Conservation (phyloP, 768 basidiomycete genomes). For the Crucibulum laeve region DNA sequence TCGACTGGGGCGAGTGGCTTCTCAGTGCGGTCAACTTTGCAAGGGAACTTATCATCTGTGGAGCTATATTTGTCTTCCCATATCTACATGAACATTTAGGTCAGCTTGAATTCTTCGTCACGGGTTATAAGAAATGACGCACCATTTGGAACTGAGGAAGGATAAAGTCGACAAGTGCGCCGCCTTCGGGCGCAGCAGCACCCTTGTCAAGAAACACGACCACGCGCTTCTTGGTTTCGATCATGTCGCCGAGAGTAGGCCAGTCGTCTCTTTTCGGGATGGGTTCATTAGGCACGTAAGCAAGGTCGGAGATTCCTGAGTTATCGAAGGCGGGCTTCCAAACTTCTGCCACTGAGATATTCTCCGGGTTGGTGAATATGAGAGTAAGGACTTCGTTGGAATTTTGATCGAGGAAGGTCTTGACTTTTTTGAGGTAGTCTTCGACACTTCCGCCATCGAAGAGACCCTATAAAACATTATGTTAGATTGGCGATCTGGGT, state of each 20-base stretch:
- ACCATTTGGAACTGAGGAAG: constrained; percentile 57
- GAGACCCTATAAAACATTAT: constrained; percentile 25
- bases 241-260: constrained; percentile 61
- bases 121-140: constrained; percentile 4
- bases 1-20: constrained; percentile 44
- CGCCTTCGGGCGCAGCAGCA: constrained; percentile 26
- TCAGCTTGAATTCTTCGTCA: too few relatives aligned
- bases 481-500: neutral
- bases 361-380: constrained; percentile 65
- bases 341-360: constrained; percentile 37
- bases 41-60: constrained; percentile 48
- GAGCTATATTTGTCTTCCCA: constrained; percentile 56
- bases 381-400: constrained; percentile 65
- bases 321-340: constrained; percentile 52
- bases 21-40: constrained; percentile 45
- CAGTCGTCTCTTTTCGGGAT: constrained; percentile 43
- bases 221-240: constrained; percentile 54
- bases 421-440: constrained; percentile 48
- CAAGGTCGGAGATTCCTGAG: constrained; percentile 38
- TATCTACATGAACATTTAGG: constrained; percentile 37
- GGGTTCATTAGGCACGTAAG: constrained; percentile 47
- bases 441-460: constrained; percentile 51
- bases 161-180: constrained; percentile 46
- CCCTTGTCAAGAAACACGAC: constrained; percentile 58
- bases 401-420: constrained; percentile 52